phyloP scores from a whole-genome alignment of 2,329 filamentous ascomycete species.

The Leptoxyphium fumago region DNA sequence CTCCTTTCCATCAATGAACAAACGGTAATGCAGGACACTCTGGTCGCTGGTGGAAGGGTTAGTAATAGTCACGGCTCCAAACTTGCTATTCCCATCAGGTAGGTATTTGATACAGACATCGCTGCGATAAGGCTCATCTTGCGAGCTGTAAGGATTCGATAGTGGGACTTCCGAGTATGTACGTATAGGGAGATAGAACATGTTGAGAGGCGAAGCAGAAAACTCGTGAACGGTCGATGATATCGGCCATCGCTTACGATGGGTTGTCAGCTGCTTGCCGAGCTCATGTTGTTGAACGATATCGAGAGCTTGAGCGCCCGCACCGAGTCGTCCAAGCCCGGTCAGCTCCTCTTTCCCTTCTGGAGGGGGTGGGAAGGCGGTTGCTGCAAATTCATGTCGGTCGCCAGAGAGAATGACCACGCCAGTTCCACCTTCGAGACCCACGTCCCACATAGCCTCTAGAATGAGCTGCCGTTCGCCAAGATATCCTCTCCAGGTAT shows the following conservation, averaged over 20 bases:
- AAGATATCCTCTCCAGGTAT: conserved; percentile 92
- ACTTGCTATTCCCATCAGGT: conserved; percentile 76
- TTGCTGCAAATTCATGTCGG: conserved; percentile 92
- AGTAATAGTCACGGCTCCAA: conserved; percentile 68
- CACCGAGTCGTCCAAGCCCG: conserved; percentile 12
- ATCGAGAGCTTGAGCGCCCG: conserved; percentile 9
- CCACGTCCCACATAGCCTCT: conserved; percentile 82
- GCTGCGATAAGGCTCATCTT: conserved; percentile 20
- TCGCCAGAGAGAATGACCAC: conserved; percentile 82
- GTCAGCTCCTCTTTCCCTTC: conserved; percentile 32
- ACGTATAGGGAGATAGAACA: conserved; percentile 78
- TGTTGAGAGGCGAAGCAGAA: conserved; percentile 76
- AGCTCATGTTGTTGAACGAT: neutral
- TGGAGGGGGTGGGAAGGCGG: conserved; percentile 47
- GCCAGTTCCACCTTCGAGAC: conserved; percentile 52
- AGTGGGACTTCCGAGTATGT: conserved; percentile 55
- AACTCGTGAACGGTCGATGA: conserved; percentile 70
- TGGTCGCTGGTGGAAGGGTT: conserved; percentile 47
- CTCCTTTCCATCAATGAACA: conserved; percentile 71
- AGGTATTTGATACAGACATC: conserved; percentile 79
- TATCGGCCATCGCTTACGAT: conserved; percentile 38
- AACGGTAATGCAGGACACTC: conserved; percentile 62
- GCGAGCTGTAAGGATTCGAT: conserved; percentile 41
- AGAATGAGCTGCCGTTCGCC: conserved; percentile 64
- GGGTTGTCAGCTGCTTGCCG: conserved; percentile 8